Evolutionary conservation across 2,329 filamentous ascomycete genomes (phyloP).

Genomic region (Xylariaceae sp.): DNA sequence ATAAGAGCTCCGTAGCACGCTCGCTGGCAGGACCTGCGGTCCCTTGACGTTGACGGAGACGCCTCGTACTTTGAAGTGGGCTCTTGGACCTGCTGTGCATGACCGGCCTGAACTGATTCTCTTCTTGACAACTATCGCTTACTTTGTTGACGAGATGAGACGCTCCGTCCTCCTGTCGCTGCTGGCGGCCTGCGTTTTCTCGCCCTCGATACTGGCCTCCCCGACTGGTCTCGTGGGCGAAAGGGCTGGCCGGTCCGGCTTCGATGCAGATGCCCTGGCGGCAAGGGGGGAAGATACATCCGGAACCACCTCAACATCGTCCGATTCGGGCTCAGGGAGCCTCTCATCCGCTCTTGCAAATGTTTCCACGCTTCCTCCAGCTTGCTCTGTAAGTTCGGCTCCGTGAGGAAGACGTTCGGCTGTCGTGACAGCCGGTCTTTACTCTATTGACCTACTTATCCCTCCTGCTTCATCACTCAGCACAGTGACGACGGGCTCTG

Average conservation of each 20-base stretch:
- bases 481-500: not conserved
- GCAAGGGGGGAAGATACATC: not conserved
- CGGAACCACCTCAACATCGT: not conserved
- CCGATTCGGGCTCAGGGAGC: not conserved
- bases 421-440: not conserved
- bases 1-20: no score
- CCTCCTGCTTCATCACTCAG: no score
- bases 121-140: no score
- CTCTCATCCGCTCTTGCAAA: not conserved
- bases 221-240: not conserved
- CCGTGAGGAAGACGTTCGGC: not conserved
- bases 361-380: not conserved
- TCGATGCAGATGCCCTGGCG: no score
- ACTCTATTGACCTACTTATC: not conserved
- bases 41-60: no score
- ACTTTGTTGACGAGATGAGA: not conserved
- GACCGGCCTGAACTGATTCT: no score
- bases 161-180: not conserved
- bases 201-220: not conserved
- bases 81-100: no score
- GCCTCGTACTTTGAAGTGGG: no score
- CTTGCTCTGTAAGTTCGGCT: not conserved
- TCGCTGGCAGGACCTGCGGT: no score
- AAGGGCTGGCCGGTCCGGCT: no score
- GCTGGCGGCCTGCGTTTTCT: not conserved